A percentile compares a stretch with the other conserved stretches of the same genome.
These are phyloP conservation scores for Daldinia vernicosa DNA, from an alignment of 495 filamentous ascomycete genomes.

Conservation along the genomic window DNA sequence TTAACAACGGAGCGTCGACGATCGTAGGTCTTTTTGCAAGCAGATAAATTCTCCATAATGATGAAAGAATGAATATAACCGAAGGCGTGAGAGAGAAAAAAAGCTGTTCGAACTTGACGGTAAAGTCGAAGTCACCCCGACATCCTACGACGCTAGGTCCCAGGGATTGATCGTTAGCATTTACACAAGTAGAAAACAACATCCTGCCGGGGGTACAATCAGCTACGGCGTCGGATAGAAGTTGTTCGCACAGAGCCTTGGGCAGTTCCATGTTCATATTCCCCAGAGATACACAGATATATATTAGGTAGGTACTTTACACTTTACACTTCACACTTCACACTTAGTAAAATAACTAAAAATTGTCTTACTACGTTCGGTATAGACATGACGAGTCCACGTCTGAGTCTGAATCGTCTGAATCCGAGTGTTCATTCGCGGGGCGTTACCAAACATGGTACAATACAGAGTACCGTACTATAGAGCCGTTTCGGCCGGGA, in stretches of 20 bases:
- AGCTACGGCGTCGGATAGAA: neutral
- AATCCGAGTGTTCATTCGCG: too few relatives aligned
- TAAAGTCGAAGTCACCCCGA: conserved; percentile 57
- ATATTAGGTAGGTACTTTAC: too few relatives aligned
- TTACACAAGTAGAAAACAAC: conserved; percentile 24
- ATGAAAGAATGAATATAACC: conserved; percentile 51
- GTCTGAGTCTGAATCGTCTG: neutral
- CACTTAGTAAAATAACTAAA: neutral
- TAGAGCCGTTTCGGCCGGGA: neutral
- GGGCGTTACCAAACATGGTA: conserved; percentile 1
- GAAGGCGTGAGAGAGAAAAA: conserved; percentile 57
- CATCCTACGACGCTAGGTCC: conserved; percentile 36
- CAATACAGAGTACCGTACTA: conserved; percentile 11
- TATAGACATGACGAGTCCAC: neutral
- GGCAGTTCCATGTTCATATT: neutral
- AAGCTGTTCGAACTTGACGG: conserved; percentile 56
- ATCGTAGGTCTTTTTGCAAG: conserved; percentile 47
- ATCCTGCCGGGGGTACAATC: neutral
- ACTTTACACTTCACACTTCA: neutral
- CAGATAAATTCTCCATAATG: conserved; percentile 47
- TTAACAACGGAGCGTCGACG: conserved; percentile 49
- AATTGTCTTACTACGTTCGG: neutral
- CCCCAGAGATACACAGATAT: neutral
- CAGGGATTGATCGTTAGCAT: conserved; percentile 30
- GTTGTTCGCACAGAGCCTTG: neutral